phyloP scores from a whole-genome alignment of 495 filamentous ascomycete species.

The Penicillium argentinense region DNA sequence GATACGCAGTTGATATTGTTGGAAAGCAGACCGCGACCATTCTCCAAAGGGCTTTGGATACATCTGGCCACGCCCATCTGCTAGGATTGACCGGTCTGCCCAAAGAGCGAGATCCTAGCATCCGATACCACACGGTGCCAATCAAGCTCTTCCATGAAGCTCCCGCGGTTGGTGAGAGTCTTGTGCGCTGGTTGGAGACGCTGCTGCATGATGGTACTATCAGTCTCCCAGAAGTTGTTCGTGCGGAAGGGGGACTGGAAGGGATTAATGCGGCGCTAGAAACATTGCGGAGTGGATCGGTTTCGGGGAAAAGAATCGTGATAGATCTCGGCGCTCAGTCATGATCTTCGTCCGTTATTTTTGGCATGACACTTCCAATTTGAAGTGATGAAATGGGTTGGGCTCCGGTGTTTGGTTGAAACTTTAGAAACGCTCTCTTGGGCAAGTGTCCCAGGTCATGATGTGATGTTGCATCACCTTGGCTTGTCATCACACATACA shows the following conservation, averaged over 20 bases:
- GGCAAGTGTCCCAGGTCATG: background rate
- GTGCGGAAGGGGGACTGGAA: slow-evolving; percentile 56
- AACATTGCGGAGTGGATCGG: slow-evolving; percentile 53
- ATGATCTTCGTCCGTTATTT: background rate
- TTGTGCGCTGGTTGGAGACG: slow-evolving; percentile 61
- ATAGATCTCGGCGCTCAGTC: slow-evolving; percentile 36
- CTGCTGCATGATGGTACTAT: slow-evolving; percentile 50
- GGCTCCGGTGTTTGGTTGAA: background rate
- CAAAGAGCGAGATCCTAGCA: slow-evolving; percentile 43
- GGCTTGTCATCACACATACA: no score
- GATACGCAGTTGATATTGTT: slow-evolving; percentile 63
- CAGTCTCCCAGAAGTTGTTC: slow-evolving; percentile 56
- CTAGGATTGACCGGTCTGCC: slow-evolving; percentile 64
- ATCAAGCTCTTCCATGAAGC: slow-evolving; percentile 69
- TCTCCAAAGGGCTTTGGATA: slow-evolving; percentile 47
- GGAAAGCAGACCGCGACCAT: slow-evolving; percentile 57
- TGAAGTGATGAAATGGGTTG: background rate
- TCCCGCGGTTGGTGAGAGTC: slow-evolving; percentile 51
- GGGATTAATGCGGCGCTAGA: slow-evolving; percentile 65
- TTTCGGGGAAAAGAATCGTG: slow-evolving; percentile 59
- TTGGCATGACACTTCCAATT: background rate
- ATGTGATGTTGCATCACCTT: no score
- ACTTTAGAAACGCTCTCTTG: background rate
- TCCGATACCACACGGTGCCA: slow-evolving; percentile 60
- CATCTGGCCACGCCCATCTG: slow-evolving; percentile 49